Evolutionary conservation across 352 stramenopile species (phyloP).

Genomic region (Globisporangium middletonii): DNA sequence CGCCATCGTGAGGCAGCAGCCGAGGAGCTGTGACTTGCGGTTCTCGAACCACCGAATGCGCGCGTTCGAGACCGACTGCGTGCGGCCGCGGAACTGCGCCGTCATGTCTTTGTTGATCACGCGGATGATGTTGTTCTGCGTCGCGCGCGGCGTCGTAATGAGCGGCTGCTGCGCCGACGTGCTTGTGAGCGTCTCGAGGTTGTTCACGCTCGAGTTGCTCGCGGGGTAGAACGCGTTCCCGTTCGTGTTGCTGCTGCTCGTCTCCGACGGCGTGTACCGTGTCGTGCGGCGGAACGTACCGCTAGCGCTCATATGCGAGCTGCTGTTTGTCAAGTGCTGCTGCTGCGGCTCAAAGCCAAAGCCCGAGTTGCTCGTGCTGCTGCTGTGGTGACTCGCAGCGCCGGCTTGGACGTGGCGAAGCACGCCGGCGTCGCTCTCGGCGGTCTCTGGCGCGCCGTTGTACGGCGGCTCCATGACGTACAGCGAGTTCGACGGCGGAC

Average conservation of each 20-base stretch:
- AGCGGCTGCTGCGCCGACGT: slow-evolving; percentile 58
- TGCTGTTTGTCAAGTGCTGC: slow-evolving; percentile 19
- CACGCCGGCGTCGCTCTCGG: slow-evolving; percentile 11
- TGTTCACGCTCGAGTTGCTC: slow-evolving; percentile 15
- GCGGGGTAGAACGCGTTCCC: slow-evolving; percentile 22
- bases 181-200: slow-evolving; percentile 25
- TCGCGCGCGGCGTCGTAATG: slow-evolving; percentile 47
- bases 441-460: slow-evolving; percentile 17
- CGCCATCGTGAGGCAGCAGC: slow-evolving; percentile 80
- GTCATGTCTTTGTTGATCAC: slow-evolving; percentile 91
- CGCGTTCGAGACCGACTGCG: slow-evolving; percentile 58
- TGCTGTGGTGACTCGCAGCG: background rate
- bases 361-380: background rate
- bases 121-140: slow-evolving; percentile 76
- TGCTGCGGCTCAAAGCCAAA: slow-evolving; percentile 9
- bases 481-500: slow-evolving; percentile 35
- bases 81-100: slow-evolving; percentile 72
- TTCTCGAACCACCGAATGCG: slow-evolving; percentile 88
- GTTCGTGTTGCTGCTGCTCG: slow-evolving; percentile 7
- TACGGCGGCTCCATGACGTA: slow-evolving; percentile 69
- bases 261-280: slow-evolving; percentile 12
- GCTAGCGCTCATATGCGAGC: background rate
- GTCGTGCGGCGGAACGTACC: slow-evolving; percentile 17
- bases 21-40: slow-evolving; percentile 82
- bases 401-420: slow-evolving; percentile 3